Base-by-base conservation (phyloP, 2,329 filamentous ascomycete species). In the Didymella pinodella region DNA sequence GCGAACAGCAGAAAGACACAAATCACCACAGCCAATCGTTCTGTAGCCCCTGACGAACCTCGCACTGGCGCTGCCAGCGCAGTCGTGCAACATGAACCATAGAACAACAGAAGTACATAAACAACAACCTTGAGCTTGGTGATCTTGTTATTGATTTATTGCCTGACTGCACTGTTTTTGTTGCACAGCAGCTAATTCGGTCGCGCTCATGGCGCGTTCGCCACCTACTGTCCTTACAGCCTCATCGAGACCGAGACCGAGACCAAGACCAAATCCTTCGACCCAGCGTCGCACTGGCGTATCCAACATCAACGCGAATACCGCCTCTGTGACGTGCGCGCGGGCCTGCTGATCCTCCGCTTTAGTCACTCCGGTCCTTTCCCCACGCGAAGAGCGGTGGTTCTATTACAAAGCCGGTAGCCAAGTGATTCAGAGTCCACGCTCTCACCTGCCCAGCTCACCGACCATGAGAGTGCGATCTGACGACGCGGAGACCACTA, bases 401-500 rank as follows among this genome's bases (percentile, higher is more conserved):
- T 66, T 60, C 61, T 56, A 62, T 64, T 64, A 65, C 54, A 64
- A 59, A 52, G 40, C 64, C 50, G 53, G 48, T 59, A 69, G 65
- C 66, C 65, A 72, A 69, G 55, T 61, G 49, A 36, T 61, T 57
- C 61, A 56, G 46, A 32, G 50, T 43, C 54, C 34, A 48, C 48
- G 25, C 57, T 41, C 51, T 80, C 85, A 87, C 84, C 83, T 89
- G 81, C 83, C 83, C 60, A 97, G 81, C 79, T 97, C 93, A 59
- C 93, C 93, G 6, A 97, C 83, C 65, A 97, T 83, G 73, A 97
- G 84, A 43, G 86, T 94, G 48, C 91, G 87, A 80, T 97, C 93
- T n/a, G 93, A 95, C 8, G 92, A 96, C 28, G 89, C 92, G 54
- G 93, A 95, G 43, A 96, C 85, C 76, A 97, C 92, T 96, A 64